A percentile compares a stretch with the other conserved stretches of the same genome.
phyloP scores from a whole-genome alignment of 1,284 basidiomycete species.

The Boletus sp. region DNA sequence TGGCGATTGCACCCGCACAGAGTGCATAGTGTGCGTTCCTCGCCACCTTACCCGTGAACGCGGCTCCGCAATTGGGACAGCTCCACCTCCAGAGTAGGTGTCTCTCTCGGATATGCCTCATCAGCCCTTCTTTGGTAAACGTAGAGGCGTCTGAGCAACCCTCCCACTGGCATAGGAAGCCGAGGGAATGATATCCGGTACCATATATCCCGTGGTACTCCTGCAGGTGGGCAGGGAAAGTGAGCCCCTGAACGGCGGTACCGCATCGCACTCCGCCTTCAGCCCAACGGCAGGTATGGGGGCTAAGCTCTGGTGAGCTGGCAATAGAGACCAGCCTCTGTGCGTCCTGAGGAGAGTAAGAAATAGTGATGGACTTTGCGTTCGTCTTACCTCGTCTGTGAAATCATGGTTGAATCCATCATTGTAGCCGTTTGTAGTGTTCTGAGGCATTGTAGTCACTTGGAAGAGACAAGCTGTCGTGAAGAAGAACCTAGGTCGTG shows the following conservation, averaged over 20 bases:
- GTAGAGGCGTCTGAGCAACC: conserved; percentile 18
- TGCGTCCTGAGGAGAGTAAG: conserved; percentile 24
- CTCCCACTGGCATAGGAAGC: conserved; percentile 28
- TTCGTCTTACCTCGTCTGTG: conserved; percentile 28
- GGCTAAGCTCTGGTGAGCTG: conserved; percentile 26
- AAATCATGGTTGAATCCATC: conserved; percentile 33
- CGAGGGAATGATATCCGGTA: conserved; percentile 1
- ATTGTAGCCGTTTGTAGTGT: conserved; percentile 4
- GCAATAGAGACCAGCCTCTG: conserved; percentile 28
- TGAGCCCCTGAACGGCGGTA: conserved; percentile 16
- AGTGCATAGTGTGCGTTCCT: conserved; percentile 21
- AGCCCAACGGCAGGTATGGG: conserved; percentile 26
- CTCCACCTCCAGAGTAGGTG: conserved; percentile 28
- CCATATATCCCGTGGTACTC: conserved; percentile 24
- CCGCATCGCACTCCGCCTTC: conserved; percentile 14
- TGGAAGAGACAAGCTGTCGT: background rate
- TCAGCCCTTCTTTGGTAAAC: conserved; percentile 21
- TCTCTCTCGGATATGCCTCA: conserved; percentile 28
- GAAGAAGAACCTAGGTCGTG: background rate
- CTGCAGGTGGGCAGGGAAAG: conserved; percentile 19
- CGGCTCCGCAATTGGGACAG: conserved; percentile 23
- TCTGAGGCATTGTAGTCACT: conserved; percentile 22
- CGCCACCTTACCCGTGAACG: conserved; percentile 12
- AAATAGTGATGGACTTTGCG: background rate
- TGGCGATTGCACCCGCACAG: conserved; percentile 5